Evolutionary conservation across 176 grass and related monocot genomes (phyloP).

Genomic region (Typha latifolia): DNA sequence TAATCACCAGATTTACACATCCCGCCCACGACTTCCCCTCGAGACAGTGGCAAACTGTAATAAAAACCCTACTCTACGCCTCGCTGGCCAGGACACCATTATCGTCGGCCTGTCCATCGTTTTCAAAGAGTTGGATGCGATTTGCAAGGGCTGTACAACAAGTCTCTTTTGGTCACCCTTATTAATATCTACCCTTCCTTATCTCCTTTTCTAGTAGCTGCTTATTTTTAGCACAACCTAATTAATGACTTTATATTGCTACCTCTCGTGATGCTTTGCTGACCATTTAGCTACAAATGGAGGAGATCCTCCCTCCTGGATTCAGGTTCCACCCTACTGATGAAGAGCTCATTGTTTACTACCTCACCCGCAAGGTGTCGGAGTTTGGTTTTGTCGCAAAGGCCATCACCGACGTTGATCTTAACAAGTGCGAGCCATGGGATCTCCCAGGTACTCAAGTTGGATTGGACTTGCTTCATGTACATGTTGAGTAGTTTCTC

Average conservation of each 20-base stretch:
- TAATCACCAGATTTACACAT: background rate
- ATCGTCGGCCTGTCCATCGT: background rate
- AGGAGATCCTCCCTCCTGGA: constrained; percentile 37
- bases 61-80: background rate
- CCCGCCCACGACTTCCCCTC: background rate
- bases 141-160: background rate
- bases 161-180: background rate
- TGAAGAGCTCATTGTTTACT: constrained; percentile 46
- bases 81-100: background rate
- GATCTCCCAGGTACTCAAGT: constrained; percentile 27
- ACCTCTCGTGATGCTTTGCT: background rate
- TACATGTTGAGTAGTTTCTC: too few relatives aligned
- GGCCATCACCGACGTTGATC: constrained; percentile 37
- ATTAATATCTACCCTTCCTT: background rate
- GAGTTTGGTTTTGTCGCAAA: constrained; percentile 28
- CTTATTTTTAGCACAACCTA: background rate
- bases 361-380: constrained; percentile 33
- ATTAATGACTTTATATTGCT: background rate
- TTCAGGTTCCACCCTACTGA: constrained; percentile 47
- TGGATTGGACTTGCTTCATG: too few relatives aligned
- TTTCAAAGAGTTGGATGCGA: constrained; percentile 18
- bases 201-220: background rate
- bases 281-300: constrained; percentile 18
- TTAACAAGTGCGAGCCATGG: constrained; percentile 52
- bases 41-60: background rate